These are phyloP conservation scores for Xylaria scruposa DNA, from an alignment of 495 filamentous ascomycete genomes.

Conservation along the genomic window DNA sequence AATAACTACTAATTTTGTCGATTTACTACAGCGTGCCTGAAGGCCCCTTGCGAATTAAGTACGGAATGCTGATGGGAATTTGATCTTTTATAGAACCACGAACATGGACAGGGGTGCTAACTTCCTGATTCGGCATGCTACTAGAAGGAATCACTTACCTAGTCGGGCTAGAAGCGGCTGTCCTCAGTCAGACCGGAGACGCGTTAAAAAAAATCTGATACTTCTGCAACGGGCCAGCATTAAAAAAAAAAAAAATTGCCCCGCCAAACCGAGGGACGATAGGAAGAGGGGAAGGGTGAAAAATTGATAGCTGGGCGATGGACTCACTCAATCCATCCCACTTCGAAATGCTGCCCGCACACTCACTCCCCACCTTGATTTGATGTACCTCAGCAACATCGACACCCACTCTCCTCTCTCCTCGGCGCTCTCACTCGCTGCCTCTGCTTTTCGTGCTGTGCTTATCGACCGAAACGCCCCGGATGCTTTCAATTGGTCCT, in stretches of 20 bases:
- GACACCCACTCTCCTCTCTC: constrained; percentile 9
- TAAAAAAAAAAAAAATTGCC: constrained; percentile 9
- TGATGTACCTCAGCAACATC: constrained; percentile 16
- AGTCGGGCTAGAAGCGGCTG: background rate
- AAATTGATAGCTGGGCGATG: constrained; percentile 9
- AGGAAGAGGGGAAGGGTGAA: constrained; percentile 13
- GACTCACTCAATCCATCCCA: constrained; percentile 21
- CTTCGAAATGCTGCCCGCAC: constrained; percentile 13
- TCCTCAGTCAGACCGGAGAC: background rate
- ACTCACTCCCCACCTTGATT: constrained; percentile 6
- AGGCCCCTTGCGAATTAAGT: background rate
- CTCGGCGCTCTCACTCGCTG: constrained; percentile 16
- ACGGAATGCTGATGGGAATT: background rate
- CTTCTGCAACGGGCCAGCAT: constrained; percentile 5
- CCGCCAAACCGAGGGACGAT: constrained; percentile 20
- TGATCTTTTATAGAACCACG: constrained; percentile 3
- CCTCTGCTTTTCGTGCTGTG: constrained; percentile 7
- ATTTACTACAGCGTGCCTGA: background rate
- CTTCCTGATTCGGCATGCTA: constrained; percentile 25
- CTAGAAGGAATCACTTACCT: constrained; percentile 4
- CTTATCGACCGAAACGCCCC: constrained; percentile 19
- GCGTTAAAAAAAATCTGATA: constrained; percentile 13
- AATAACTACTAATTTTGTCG: background rate
- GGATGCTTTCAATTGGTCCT: constrained; percentile 14
- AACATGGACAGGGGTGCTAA: constrained; percentile 23